These are phyloP conservation scores for Mortierella sp. DNA, from an alignment of 371 early-diverging fungal species.

Conservation along the genomic window DNA sequence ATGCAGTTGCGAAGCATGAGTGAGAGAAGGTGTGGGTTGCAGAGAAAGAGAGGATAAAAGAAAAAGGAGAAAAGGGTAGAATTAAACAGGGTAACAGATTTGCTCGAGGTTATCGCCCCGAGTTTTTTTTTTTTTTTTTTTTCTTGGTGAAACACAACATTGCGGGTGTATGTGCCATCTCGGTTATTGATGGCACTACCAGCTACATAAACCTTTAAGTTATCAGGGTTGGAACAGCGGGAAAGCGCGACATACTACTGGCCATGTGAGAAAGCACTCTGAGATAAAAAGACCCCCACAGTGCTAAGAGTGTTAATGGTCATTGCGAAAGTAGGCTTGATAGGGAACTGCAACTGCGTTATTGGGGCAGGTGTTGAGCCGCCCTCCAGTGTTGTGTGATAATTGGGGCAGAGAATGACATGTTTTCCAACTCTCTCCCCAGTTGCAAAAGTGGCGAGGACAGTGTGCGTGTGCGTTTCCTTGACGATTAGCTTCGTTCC, in stretches of 20 bases:
- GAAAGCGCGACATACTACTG: too few species aligned
- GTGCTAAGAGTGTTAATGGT: conserved; percentile 36
- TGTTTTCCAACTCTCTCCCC: conserved; percentile 2
- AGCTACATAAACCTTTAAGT: conserved; percentile 8
- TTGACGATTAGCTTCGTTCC: conserved; percentile 10
- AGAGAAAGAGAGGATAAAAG: too few species aligned
- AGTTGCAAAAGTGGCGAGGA: too few species aligned
- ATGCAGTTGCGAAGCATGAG: too few species aligned
- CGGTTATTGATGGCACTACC: background rate
- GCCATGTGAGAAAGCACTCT: conserved; percentile 29
- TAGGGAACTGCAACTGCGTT: conserved; percentile 30
- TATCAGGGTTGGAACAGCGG: background rate
- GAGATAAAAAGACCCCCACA: conserved; percentile 18
- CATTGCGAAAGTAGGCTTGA: conserved; percentile 34
- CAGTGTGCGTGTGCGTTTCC: too few species aligned
- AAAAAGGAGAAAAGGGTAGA: too few species aligned
- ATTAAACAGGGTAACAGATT: too few species aligned
- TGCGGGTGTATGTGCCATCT: conserved; percentile 1
- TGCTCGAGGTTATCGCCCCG: too few species aligned
- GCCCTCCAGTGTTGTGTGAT: background rate
- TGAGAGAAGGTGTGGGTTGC: too few species aligned
- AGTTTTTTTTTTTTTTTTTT: too few species aligned
- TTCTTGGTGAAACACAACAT: conserved; percentile 2
- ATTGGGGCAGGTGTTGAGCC: too few species aligned
- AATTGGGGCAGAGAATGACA: conserved; percentile 2